A percentile compares a stretch with the other conserved stretches of the same genome.
Evolutionary conservation across 495 filamentous ascomycete genomes (phyloP).

Genomic region (Bacidia gigantensis): DNA sequence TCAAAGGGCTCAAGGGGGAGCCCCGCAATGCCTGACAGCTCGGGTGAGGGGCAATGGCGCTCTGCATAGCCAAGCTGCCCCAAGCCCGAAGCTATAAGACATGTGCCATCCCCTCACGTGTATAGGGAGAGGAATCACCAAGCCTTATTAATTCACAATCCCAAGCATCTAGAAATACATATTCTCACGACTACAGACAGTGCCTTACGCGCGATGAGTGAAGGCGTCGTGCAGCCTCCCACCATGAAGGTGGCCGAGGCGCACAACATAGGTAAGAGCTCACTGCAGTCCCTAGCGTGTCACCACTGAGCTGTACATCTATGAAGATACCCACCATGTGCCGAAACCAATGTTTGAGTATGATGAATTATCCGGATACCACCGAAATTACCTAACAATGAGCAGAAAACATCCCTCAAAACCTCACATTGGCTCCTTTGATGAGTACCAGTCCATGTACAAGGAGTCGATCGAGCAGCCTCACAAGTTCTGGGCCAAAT

Average conservation of each 20-base stretch:
- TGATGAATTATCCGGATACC: neutral
- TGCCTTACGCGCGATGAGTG: slow-evolving; percentile 10
- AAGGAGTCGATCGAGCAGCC: slow-evolving; percentile 91
- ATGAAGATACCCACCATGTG: slow-evolving; percentile 16
- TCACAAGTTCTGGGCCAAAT: slow-evolving; percentile 76
- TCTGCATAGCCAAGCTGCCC: neutral
- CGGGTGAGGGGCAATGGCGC: neutral
- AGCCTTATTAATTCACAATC: no score
- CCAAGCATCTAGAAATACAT: no score
- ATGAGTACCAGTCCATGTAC: slow-evolving; percentile 86
- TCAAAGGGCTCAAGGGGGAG: neutral
- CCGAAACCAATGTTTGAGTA: slow-evolving; percentile 19
- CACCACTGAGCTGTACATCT: neutral
- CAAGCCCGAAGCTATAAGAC: neutral
- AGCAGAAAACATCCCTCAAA: slow-evolving; percentile 53
- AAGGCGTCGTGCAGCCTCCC: slow-evolving; percentile 15
- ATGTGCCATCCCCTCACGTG: neutral
- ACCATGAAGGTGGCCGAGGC: slow-evolving; percentile 17
- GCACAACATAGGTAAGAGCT: slow-evolving; percentile 15
- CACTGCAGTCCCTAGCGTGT: neutral
- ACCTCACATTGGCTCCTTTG: slow-evolving; percentile 53
- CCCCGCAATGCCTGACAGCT: neutral
- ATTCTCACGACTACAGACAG: no score
- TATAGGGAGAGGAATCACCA: neutral
- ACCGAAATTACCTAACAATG: neutral